Conservation (phyloP, 192 early-diverging fungal species). For the Pilobolus umbonatus region DNA sequence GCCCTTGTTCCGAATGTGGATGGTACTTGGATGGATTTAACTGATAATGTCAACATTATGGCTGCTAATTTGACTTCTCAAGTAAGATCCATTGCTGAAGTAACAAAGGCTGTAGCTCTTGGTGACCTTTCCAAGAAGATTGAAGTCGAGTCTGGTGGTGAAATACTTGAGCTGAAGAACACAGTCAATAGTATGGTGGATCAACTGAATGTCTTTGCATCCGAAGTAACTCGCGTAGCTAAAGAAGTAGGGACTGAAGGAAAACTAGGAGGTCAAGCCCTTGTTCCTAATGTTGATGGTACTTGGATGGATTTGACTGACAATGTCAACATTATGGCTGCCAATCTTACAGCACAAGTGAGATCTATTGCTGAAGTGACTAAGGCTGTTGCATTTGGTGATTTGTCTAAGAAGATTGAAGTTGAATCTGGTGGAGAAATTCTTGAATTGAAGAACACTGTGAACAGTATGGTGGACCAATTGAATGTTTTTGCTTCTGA, state of each 20-base stretch:
- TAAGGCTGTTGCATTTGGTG: constrained; percentile 52
- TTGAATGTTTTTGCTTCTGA: constrained; percentile 46
- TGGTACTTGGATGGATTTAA: constrained; percentile 55
- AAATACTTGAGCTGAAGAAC: constrained; percentile 53
- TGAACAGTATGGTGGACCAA: constrained; percentile 80
- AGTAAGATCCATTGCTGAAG: constrained; percentile 49
- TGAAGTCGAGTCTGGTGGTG: constrained; percentile 44
- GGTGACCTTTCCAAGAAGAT: constrained; percentile 49
- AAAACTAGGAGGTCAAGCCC: constrained; percentile 71
- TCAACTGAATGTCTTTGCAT: constrained; percentile 54
- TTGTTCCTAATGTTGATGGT: constrained; percentile 66
- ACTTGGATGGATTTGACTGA: constrained; percentile 74
- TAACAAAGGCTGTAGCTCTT: constrained; percentile 45
- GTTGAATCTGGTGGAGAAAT: constrained; percentile 66
- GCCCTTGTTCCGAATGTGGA: constrained; percentile 38
- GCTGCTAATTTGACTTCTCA: constrained; percentile 49
- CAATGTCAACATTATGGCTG: constrained; percentile 65
- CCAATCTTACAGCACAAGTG: constrained; percentile 62
- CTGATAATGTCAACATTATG: constrained; percentile 56
- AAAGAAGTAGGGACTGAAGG: constrained; percentile 67
- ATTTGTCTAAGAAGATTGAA: constrained; percentile 57
- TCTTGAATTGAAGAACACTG: constrained; percentile 67
- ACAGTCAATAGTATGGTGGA: constrained; percentile 62
- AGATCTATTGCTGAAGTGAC: constrained; percentile 62
- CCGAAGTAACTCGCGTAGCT: constrained; percentile 62